Base-by-base conservation (phyloP, 148 eudicot species). In the Rhododendron griersonianum region DNA sequence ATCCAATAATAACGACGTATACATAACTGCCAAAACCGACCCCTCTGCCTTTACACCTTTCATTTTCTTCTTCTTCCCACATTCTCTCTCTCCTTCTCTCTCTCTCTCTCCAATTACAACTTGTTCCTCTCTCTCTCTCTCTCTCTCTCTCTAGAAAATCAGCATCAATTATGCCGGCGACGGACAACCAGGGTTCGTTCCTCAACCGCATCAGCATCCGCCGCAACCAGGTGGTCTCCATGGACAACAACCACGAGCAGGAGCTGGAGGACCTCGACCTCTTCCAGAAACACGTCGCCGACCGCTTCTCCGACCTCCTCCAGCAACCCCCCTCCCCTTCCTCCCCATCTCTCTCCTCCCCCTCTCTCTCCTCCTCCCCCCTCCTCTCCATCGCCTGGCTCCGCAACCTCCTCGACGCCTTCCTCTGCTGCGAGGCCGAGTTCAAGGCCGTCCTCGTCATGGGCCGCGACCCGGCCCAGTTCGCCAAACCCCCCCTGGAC, bases 141-240 rank as follows among this genome's bases (percentile, higher is more conserved):
- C 19, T 23, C 81, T 78, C 65, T 81, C 83, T 81, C 65, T 83
- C 82, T 80, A 28, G 13, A 80, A 35, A 44, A 25, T 45, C 28
- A 48, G 9, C 37, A 55, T 8, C 69, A 91, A 92, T 80, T 89
- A 85, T 90, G 94, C 86, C 87, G 85, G 84, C 87, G 11, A 83
- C 92, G 0, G 96, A 93, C 25, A 92, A 90, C 84, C 99, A 96
- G 84, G 91, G 93, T 0, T 91, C 96, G 11, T 95, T 96, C 95
- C 89, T 96, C 41, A 93, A 92, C 74, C 92, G 95, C 23, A 95
- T 96, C 30, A 95, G 98, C 88, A 93, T 93, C 86, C 98, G 99
- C 1, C 93, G 98, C 3, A 95, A 94, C 89, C 99, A 96, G 83
- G 92, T 95, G 9, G 92, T 88, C 2, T 88, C 94, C 1, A 90